A percentile compares a stretch with the other conserved stretches of the same genome.
These are phyloP conservation scores for Euphorbia tirucalli DNA, from an alignment of 345 rosid genomes.

Conservation along the genomic window DNA sequence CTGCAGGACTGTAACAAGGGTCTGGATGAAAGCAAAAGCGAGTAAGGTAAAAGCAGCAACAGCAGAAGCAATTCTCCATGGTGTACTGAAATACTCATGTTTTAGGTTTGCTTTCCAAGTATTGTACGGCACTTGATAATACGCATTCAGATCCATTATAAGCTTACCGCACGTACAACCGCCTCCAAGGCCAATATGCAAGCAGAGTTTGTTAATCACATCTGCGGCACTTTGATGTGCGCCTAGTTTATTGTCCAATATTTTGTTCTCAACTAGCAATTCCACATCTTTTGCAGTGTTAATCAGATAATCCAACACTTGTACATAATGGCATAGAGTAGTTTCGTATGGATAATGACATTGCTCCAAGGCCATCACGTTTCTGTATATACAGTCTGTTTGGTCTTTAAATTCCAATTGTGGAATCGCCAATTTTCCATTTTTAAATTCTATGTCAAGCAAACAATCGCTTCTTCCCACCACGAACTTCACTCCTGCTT, in stretches of 20 bases:
- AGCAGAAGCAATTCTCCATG: slow-evolving; percentile 1
- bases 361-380: slow-evolving; percentile 14
- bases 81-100: background rate
- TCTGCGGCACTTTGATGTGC: background rate
- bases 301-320: background rate
- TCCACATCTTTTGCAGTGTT: slow-evolving; percentile 13
- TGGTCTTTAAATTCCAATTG: background rate
- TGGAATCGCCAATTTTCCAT: background rate
- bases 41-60: no score
- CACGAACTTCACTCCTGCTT: slow-evolving; percentile 10
- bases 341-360: background rate
- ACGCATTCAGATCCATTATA: background rate
- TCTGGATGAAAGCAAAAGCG: no score
- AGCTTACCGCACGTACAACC: background rate
- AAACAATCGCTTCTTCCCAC: background rate
- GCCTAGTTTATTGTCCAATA: slow-evolving; percentile 1
- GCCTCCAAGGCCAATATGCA: background rate
- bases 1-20: no score
- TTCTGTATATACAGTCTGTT: background rate
- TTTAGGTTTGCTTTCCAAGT: background rate
- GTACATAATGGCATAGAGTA: background rate
- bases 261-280: background rate
- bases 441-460: background rate
- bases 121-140: background rate
- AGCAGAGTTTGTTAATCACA: background rate